Evolutionary conservation across 2,329 filamentous ascomycete genomes (phyloP), one percentile per base, ranked within the genome.

Genomic region (Scedosporium dehoogii): DNA sequence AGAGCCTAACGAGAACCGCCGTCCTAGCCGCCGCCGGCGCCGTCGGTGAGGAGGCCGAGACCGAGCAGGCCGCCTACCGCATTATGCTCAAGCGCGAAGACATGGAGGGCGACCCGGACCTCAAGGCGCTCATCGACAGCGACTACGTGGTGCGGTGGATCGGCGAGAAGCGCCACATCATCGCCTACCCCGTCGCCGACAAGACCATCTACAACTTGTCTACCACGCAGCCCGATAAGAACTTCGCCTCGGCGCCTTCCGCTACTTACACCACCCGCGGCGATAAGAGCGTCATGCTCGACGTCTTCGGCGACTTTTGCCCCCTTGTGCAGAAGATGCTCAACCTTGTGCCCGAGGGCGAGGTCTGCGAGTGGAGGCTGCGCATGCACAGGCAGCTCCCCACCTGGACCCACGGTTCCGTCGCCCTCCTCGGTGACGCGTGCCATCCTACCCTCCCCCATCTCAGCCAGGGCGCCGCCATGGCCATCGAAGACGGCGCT

Each of bases 11-110:
- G 21, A 78, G 82, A 38, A 74, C 77, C 6, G 74, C 80, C 44
- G 79, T 90, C 71, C 79, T 90, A 1, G 73, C 77, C 42, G 74
- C 77, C 51, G 74, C 84, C 1, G 78, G 79, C 53, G 75, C 80
- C 65, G 72, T 74, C 5, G 81, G 81, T 23, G 77, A 83, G 61
- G 83, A 87, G 67, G 77, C 85, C 64, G 87, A 90, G 64, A 91
- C 89, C 0, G 85, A 87, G 3, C 87, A 92, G 74, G 89, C 90
- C 0, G 88, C 88, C 2, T 92, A 92, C 76, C 84, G 89, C 12
- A 90, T 92, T 73, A 88, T 92, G 83, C 79, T 92, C 18, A 83
- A 81, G 1, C 83, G 89, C 12, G 80, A 84, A 33, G 79, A 87
- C 63, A 88, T 92, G 83, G 73, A 79, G 62, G 67, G 81, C 23